Percentiles rank a stretch among this genome's conserved stretches.
phyloP scores from a whole-genome alignment of 257 asterid genomes.

The Datura wrightii region DNA sequence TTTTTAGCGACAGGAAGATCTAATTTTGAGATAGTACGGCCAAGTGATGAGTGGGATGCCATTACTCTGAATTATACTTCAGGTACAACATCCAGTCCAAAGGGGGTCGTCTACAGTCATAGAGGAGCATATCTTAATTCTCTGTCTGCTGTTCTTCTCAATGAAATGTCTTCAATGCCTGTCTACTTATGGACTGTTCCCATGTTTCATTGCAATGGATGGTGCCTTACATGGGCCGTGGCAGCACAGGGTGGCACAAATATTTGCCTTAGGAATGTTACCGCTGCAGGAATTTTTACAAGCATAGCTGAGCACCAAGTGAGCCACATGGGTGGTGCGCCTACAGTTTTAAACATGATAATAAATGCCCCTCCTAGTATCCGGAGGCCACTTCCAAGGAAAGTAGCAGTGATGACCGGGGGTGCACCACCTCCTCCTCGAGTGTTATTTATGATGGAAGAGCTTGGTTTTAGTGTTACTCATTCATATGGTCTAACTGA shows the following conservation, averaged over 20 bases:
- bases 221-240: slow-evolving; percentile 22
- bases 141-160: slow-evolving; percentile 16
- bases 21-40: slow-evolving; percentile 24
- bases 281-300: slow-evolving; percentile 21
- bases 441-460: neutral
- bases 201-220: slow-evolving; percentile 25
- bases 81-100: slow-evolving; percentile 31
- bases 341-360: slow-evolving; percentile 32
- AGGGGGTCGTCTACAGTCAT: slow-evolving; percentile 28
- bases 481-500: slow-evolving; percentile 34
- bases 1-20: neutral
- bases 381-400: neutral
- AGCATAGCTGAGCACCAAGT: slow-evolving; percentile 26
- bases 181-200: slow-evolving; percentile 30
- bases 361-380: slow-evolving; percentile 1
- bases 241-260: slow-evolving; percentile 29
- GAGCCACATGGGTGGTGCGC: slow-evolving; percentile 33
- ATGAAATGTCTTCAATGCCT: slow-evolving; percentile 24
- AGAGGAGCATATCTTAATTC: slow-evolving; percentile 31
- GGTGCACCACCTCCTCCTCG: slow-evolving; percentile 35
- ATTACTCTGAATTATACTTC: slow-evolving; percentile 34
- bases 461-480: slow-evolving; percentile 24
- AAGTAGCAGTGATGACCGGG: slow-evolving; percentile 23
- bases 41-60: slow-evolving; percentile 28
- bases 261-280: slow-evolving; percentile 20